Conservation (phyloP, 805 yeast species). For the Yarrowia sp. region DNA sequence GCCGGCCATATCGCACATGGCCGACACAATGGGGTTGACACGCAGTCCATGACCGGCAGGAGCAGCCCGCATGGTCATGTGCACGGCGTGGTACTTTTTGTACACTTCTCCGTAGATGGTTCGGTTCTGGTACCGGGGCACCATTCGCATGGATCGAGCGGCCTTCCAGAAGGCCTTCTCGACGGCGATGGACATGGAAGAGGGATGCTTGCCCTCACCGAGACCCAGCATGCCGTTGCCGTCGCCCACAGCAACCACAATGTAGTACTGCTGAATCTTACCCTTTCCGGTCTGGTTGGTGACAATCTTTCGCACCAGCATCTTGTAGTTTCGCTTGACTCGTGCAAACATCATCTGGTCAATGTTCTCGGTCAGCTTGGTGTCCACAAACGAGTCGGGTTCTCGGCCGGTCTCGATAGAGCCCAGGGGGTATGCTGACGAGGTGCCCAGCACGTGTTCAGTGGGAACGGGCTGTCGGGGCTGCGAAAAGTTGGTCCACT, state of each 20-base stretch:
- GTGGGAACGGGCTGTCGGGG: constrained; percentile 67
- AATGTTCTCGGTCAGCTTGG: constrained; percentile 15
- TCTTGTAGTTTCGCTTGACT: constrained; percentile 53
- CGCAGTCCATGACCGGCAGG: constrained; percentile 94
- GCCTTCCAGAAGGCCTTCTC: constrained; percentile 93
- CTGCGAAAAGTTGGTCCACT: constrained; percentile 56
- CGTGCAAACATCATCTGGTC: constrained; percentile 5
- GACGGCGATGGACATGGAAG: constrained; percentile 71
- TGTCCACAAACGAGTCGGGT: background rate
- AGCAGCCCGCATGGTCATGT: constrained; percentile 79
- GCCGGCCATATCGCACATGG: constrained; percentile 91
- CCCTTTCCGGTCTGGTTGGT: constrained; percentile 93
- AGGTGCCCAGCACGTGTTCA: constrained; percentile 58
- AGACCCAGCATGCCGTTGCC: constrained; percentile 91
- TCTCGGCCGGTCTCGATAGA: constrained; percentile 24
- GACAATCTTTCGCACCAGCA: constrained; percentile 64
- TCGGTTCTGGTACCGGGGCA: constrained; percentile 89
- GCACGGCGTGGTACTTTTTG: constrained; percentile 85
- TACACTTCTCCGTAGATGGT: constrained; percentile 86
- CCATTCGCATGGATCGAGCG: constrained; percentile 76
- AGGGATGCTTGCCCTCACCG: constrained; percentile 92
- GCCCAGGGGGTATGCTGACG: constrained; percentile 18
- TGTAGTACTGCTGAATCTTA: constrained; percentile 80
- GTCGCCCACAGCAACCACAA: constrained; percentile 90
- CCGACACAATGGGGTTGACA: constrained; percentile 87